Evolutionary conservation across 2,329 filamentous ascomycete genomes (phyloP).

Genomic region (Fusarium subglutinans): DNA sequence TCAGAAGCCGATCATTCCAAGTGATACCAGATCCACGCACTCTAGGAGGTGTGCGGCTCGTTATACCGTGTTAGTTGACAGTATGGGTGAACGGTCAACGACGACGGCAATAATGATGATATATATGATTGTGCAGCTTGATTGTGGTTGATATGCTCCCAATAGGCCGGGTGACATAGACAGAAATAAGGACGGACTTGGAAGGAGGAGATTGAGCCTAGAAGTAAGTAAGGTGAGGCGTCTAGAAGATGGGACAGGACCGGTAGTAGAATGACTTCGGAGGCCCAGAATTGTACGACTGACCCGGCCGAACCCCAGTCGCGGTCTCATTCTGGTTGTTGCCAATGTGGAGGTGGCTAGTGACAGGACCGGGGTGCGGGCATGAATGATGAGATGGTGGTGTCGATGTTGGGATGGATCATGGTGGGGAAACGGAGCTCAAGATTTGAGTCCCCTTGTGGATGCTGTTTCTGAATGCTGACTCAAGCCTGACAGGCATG

Average conservation of each 20-base stretch:
- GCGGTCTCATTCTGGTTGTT: conserved; percentile 43
- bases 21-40: conserved; percentile 13
- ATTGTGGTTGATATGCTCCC: conserved; percentile 19
- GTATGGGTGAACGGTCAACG: conserved; percentile 16
- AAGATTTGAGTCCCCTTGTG: conserved; percentile 36
- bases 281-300: conserved; percentile 43
- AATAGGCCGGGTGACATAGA: conserved; percentile 26
- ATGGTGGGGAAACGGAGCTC: conserved; percentile 41
- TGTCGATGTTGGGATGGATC: conserved; percentile 43
- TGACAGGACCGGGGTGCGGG: conserved; percentile 42
- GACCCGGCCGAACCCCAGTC: conserved; percentile 43
- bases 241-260: conserved; percentile 35
- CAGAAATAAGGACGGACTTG: conserved; percentile 31
- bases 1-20: conserved; percentile 11
- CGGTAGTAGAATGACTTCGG: conserved; percentile 37
- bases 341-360: conserved; percentile 46
- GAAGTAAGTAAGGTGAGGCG: conserved; percentile 41
- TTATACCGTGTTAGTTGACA: conserved; percentile 5
- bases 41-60: conserved; percentile 8
- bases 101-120: conserved; percentile 12
- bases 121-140: conserved; percentile 2
- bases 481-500: conserved; percentile 22
- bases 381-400: conserved; percentile 44
- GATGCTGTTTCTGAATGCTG: conserved; percentile 34
- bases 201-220: conserved; percentile 39